Evolutionary conservation across 306 rosid genomes (phyloP).

Genomic region (Potentilla sterilis): DNA sequence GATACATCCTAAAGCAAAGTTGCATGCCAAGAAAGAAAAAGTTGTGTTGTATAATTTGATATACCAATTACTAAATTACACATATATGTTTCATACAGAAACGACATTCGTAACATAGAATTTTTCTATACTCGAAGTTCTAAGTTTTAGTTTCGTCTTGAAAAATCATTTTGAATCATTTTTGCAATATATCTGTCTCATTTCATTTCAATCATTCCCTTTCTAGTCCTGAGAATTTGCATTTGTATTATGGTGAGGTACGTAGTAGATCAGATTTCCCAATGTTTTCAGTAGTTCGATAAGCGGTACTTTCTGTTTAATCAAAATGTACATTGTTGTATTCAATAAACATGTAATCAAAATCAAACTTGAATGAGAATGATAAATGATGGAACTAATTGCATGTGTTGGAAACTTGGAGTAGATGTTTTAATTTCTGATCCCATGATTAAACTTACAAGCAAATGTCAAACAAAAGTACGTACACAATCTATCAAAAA

Average conservation of each 20-base stretch:
- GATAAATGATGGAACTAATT: slow-evolving; percentile 11
- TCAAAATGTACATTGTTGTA: neutral
- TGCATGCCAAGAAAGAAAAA: slow-evolving; percentile 29
- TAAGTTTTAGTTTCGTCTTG: neutral
- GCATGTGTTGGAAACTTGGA: slow-evolving; percentile 24
- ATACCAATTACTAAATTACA: neutral
- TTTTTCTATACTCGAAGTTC: neutral
- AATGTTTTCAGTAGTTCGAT: no score
- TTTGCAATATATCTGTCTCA: neutral
- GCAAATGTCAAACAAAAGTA: neutral
- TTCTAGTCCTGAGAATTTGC: neutral
- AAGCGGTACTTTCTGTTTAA: no score
- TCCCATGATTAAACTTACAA: slow-evolving; percentile 14
- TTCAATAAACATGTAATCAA: slow-evolving; percentile 6
- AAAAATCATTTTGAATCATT: neutral
- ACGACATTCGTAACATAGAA: neutral
- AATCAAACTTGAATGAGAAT: neutral
- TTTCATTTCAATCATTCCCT: neutral
- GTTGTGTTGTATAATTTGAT: neutral
- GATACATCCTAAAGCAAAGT: neutral
- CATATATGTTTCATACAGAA: neutral
- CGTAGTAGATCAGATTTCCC: no score
- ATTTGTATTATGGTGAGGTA: neutral
- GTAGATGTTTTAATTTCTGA: slow-evolving; percentile 7
- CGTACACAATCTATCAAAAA: neutral